Conservation (phyloP, 768 basidiomycete species). For the Floccularia luteovirens region DNA sequence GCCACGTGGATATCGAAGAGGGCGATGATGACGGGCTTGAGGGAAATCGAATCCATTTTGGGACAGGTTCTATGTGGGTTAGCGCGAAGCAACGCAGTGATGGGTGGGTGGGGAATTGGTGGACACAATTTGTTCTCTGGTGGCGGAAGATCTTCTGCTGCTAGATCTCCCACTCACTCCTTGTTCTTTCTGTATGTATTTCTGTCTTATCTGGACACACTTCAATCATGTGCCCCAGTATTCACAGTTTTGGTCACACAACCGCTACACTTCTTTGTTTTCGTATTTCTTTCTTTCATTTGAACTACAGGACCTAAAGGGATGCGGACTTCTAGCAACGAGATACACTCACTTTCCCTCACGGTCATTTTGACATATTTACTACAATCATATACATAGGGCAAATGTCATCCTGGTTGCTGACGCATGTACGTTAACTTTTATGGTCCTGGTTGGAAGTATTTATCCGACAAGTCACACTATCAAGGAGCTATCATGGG, state of each 20-base stretch:
- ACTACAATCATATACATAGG: background rate
- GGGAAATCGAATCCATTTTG: conserved; percentile 55
- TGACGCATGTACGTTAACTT: background rate
- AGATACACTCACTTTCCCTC: no score
- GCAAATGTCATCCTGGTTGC: background rate
- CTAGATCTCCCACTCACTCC: conserved; percentile 35
- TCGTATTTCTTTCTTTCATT: no score
- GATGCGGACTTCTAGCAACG: no score
- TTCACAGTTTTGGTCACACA: no score
- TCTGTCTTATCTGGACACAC: background rate
- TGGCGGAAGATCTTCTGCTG: conserved; percentile 75
- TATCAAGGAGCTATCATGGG: no score
- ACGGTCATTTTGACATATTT: no score
- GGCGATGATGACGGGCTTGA: conserved; percentile 50
- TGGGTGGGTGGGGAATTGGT: conserved; percentile 74
- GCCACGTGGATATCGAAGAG: conserved; percentile 59
- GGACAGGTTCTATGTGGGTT: conserved; percentile 83
- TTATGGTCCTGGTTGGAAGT: background rate
- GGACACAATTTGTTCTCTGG: conserved; percentile 75
- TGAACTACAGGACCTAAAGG: no score
- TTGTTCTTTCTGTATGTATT: background rate
- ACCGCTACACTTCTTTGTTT: no score
- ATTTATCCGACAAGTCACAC: no score
- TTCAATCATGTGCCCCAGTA: no score
- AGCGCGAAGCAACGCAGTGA: conserved; percentile 49